Base-by-base conservation (phyloP, 2,329 filamentous ascomycete species). In the Aspergillus brunneoviolaceus region DNA sequence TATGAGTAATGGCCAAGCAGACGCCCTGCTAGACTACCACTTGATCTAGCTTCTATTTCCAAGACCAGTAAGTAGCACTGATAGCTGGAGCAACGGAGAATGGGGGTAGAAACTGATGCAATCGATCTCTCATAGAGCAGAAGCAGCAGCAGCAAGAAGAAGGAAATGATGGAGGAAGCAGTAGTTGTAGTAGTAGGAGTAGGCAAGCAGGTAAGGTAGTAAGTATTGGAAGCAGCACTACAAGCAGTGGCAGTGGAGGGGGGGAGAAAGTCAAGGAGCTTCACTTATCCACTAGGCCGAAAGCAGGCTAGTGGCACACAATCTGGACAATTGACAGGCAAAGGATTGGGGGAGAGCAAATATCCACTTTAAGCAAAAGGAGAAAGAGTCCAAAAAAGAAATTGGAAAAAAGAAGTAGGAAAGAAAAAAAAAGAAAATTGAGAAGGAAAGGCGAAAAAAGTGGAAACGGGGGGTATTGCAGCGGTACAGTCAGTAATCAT, bases 321-420 rank as follows among this genome's bases (percentile, higher is more conserved):
- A 50, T 48, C 55, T 49, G 60, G 33, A 45, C 55, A 54, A 60
- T 55, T 57, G 59, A 63, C 59, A 63, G 59, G 60, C 58, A 59
- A 58, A 35, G 31, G 47, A 61, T 63, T 64, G 56, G 60, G 54
- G 61, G 55, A 51, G 51, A 57, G 58, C 58, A 57, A 59, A 42
- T 19, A 29, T 25, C 39, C 53, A 47, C 53, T 35, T 29, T 55
- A 55, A 27, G 52, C 52, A 45, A 55, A 55, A 35, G 12, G 19
- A 51, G 45, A 2, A 60, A 48, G 25, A 33, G 33, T 45, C 45
- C 25, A 25, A 58, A 57, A 54, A 57, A 55, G 55, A 23, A 57
- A 49, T n/a, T 39, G 29, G n/a, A 5, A 39, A 49, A 49, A 53
- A 29, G 27, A 21, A 16, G 19, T 19, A 45, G 21, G 47, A 47